Conservation (phyloP, 768 basidiomycete genomes). For the Tricholoma bakamatsutake region DNA sequence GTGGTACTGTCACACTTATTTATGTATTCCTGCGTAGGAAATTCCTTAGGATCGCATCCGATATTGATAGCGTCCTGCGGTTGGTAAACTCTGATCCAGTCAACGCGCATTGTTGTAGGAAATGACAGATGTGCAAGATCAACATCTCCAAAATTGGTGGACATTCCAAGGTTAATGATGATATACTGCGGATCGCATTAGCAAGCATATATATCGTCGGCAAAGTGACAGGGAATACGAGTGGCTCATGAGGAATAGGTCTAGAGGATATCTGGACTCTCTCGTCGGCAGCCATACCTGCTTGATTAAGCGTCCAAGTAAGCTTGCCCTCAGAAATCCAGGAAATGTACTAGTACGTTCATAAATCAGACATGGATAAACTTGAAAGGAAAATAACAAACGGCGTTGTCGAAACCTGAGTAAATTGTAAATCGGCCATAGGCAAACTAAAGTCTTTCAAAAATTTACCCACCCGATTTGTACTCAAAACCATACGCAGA, state of each 20-base stretch:
- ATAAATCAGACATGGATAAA: not conserved
- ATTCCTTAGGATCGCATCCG: slow-evolving; percentile 77
- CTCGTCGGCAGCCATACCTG: slow-evolving; percentile 53
- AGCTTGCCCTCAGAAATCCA: slow-evolving; percentile 64
- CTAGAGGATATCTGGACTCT: slow-evolving; percentile 57
- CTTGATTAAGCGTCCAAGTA: slow-evolving; percentile 65
- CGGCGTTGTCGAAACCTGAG: slow-evolving; percentile 45
- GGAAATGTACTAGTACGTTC: slow-evolving; percentile 54
- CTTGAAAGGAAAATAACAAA: slow-evolving; percentile 24
- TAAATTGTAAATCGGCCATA: slow-evolving; percentile 4
- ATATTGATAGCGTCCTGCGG: slow-evolving; percentile 61
- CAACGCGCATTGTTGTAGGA: slow-evolving; percentile 70
- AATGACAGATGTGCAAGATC: slow-evolving; percentile 68
- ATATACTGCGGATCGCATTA: slow-evolving; percentile 50
- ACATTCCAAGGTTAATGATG: slow-evolving; percentile 83
- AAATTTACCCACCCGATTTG: slow-evolving; percentile 43
- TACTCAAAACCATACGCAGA: slow-evolving; percentile 82
- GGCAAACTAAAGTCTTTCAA: slow-evolving; percentile 1
- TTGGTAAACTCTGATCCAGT: slow-evolving; percentile 93
- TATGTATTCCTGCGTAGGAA: slow-evolving; percentile 83
- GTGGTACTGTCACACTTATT: slow-evolving; percentile 40
- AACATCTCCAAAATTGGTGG: slow-evolving; percentile 65
- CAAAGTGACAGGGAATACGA: slow-evolving; percentile 39
- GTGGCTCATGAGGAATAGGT: slow-evolving; percentile 77
- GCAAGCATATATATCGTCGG: not conserved